These are phyloP conservation scores for Terana coerulea DNA, from an alignment of 768 basidiomycete genomes.

Conservation along the genomic window DNA sequence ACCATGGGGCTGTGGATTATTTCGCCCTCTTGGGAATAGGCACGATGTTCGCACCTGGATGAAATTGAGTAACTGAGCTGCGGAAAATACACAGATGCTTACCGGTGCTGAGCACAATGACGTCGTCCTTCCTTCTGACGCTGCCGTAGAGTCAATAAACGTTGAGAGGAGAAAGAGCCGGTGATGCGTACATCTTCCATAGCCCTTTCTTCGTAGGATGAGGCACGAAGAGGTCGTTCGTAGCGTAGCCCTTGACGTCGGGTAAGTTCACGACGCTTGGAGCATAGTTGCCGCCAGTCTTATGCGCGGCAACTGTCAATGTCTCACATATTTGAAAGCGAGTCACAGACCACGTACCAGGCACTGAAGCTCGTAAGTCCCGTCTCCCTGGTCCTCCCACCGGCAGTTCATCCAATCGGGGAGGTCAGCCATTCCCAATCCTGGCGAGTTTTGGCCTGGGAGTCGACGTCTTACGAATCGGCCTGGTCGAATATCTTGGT, in stretches of 20 bases:
- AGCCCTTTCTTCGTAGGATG: constrained; percentile 15
- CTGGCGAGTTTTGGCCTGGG: background rate
- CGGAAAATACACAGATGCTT: background rate
- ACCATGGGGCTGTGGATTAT: constrained; percentile 9
- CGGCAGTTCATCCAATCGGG: background rate
- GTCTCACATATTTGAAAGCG: constrained; percentile 7
- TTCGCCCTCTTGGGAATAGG: constrained; percentile 13
- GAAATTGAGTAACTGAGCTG: background rate
- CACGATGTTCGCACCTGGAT: constrained; percentile 16
- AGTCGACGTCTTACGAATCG: background rate
- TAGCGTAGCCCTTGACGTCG: constrained; percentile 13
- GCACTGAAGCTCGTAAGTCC: constrained; percentile 12
- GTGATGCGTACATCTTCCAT: constrained; percentile 18
- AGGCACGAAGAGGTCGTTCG: constrained; percentile 12
- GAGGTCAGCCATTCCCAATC: constrained; percentile 13
- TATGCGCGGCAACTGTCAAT: constrained; percentile 6
- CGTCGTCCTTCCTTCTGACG: constrained; percentile 16
- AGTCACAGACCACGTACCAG: constrained; percentile 1
- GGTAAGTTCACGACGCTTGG: constrained; percentile 13
- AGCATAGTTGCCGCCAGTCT: constrained; percentile 13
- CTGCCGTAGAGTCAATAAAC: constrained; percentile 16
- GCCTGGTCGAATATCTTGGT: constrained; percentile 3
- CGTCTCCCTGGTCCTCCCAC: constrained; percentile 14
- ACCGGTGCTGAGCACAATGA: constrained; percentile 15
- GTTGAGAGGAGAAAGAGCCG: constrained; percentile 23